Conservation (phyloP, 2,329 filamentous ascomycete genomes). For the Penicillium decumbens region DNA sequence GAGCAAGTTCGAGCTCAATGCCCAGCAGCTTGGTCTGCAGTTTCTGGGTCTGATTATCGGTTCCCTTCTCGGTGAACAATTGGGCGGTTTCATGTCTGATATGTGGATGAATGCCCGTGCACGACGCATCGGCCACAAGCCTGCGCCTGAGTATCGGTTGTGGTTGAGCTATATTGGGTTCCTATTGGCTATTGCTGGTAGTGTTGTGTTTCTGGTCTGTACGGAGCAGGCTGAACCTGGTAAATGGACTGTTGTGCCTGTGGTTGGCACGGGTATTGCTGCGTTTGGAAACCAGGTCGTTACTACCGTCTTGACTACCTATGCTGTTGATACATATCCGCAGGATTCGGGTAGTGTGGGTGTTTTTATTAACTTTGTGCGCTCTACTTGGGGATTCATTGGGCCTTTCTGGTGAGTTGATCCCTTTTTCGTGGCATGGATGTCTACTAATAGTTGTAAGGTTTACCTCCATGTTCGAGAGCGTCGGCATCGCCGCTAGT, state of each 20-base stretch:
- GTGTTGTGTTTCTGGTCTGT: slow-evolving; percentile 55
- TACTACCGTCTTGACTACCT: slow-evolving; percentile 59
- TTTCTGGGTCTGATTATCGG: slow-evolving; percentile 57
- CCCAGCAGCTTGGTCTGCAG: slow-evolving; percentile 56
- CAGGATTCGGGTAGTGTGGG: slow-evolving; percentile 54
- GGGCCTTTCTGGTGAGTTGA: slow-evolving; percentile 33
- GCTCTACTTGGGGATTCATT: slow-evolving; percentile 37
- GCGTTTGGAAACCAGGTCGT: slow-evolving; percentile 59
- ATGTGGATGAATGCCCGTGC: slow-evolving; percentile 51
- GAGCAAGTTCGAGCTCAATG: slow-evolving; percentile 53
- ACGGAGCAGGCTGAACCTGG: slow-evolving; percentile 42
- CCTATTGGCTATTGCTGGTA: slow-evolving; percentile 49
- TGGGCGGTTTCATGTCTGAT: slow-evolving; percentile 54
- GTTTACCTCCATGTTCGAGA: slow-evolving; percentile 33
- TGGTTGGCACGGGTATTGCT: slow-evolving; percentile 52
- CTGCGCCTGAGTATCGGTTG: slow-evolving; percentile 51
- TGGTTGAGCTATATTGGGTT: slow-evolving; percentile 56
- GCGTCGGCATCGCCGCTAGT: slow-evolving; percentile 28
- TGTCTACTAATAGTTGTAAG: slow-evolving; percentile 13
- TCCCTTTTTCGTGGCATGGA: not conserved
- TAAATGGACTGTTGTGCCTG: slow-evolving; percentile 53
- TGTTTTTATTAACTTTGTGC: slow-evolving; percentile 56
- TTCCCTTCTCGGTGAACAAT: slow-evolving; percentile 55
- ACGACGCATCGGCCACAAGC: slow-evolving; percentile 33
- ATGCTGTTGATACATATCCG: slow-evolving; percentile 54